Conservation (phyloP, 768 basidiomycete species). For the Suillus discolor region DNA sequence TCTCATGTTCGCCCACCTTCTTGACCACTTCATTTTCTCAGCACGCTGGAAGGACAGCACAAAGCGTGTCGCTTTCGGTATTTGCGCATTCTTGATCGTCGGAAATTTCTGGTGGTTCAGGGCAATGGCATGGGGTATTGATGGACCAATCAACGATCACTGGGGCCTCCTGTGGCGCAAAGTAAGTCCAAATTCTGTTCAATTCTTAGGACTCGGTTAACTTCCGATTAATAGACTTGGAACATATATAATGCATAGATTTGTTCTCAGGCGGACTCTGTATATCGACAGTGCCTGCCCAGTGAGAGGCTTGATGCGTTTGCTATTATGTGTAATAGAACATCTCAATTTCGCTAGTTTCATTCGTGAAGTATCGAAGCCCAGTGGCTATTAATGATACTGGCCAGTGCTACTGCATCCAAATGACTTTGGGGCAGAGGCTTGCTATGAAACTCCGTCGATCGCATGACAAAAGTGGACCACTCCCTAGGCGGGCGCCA, state of each 20-base stretch:
- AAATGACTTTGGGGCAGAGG: neutral
- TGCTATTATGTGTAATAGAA: neutral
- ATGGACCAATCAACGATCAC: constrained; percentile 83
- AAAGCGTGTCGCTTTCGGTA: constrained; percentile 73
- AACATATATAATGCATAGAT: constrained; percentile 32
- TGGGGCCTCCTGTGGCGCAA: constrained; percentile 81
- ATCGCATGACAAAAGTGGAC: neutral
- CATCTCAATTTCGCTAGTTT: neutral
- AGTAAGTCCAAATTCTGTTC: constrained; percentile 33
- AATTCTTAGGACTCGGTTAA: constrained; percentile 11
- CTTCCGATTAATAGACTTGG: constrained; percentile 23
- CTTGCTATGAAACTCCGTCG: neutral
- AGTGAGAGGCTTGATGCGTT: neutral
- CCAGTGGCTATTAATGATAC: neutral
- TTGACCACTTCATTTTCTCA: constrained; percentile 93
- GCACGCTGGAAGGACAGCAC: constrained; percentile 63
- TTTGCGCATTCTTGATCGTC: constrained; percentile 60
- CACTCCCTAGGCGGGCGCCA: neutral
- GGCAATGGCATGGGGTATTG: constrained; percentile 85
- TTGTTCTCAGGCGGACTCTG: neutral
- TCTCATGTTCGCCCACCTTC: constrained; percentile 84
- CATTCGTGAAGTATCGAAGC: neutral
- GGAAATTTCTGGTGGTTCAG: constrained; percentile 96
- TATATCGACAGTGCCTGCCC: neutral
- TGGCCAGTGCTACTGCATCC: neutral